phyloP scores from a whole-genome alignment of 208 protist genomes.

The Lotmaria passim region DNA sequence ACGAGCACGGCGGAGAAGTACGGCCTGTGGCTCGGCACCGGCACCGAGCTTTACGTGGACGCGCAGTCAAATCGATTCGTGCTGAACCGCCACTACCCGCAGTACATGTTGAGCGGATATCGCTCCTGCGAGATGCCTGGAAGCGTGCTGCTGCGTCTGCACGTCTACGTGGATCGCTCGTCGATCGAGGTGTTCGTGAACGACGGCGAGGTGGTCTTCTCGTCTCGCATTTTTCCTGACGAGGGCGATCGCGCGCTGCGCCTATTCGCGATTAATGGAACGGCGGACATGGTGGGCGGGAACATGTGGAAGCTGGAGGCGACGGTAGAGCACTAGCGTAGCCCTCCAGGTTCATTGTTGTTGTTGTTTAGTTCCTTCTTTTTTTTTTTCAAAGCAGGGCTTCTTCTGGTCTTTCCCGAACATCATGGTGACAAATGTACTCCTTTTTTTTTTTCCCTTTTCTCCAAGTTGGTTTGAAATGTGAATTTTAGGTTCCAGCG shows the following conservation, averaged over 20 bases:
- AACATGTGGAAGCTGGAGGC: constrained; percentile 47
- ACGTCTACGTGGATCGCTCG: constrained; percentile 56
- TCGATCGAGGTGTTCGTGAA: constrained; percentile 71
- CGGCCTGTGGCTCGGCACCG: constrained; percentile 59
- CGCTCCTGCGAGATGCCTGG: constrained; percentile 47
- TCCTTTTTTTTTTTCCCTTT: no score
- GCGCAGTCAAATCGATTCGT: constrained; percentile 51
- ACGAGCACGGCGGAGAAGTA: constrained; percentile 58
- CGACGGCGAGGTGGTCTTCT: constrained; percentile 45
- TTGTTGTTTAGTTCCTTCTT: no score
- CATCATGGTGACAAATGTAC: no score
- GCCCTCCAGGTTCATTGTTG: neutral
- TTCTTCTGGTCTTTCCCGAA: no score
- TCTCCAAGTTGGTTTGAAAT: no score
- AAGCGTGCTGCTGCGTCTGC: constrained; percentile 44
- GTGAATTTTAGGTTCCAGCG: no score
- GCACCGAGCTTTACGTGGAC: constrained; percentile 56
- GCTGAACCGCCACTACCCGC: constrained; percentile 66
- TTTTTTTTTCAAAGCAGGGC: no score
- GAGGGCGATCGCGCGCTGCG: constrained; percentile 40
- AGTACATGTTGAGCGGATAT: constrained; percentile 57
- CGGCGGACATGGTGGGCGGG: constrained; percentile 31
- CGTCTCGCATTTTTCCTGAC: constrained; percentile 51
- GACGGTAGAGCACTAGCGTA: constrained; percentile 15
- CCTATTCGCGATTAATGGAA: constrained; percentile 50